These are phyloP conservation scores for Umbelopsis sp. DNA, from an alignment of 192 early-diverging fungal species.

Conservation along the genomic window DNA sequence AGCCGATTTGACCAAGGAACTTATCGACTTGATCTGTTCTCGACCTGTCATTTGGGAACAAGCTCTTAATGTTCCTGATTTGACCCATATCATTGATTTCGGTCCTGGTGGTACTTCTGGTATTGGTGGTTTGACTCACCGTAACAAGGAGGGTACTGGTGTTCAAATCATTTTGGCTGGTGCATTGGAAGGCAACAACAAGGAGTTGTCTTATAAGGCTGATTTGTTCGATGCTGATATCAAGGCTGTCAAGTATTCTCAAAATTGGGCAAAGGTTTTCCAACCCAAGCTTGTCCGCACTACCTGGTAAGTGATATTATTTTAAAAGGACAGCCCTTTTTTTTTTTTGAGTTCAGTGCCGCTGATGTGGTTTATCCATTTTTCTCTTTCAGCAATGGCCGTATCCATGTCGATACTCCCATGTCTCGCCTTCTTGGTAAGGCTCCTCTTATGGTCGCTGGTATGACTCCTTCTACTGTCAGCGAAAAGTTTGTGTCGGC, in stretches of 20 bases:
- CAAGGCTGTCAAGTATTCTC: constrained; percentile 70
- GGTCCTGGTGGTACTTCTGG: constrained; percentile 86
- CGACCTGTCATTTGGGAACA: constrained; percentile 78
- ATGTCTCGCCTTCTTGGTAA: constrained; percentile 86
- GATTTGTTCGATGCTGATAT: constrained; percentile 80
- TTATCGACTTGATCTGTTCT: constrained; percentile 74
- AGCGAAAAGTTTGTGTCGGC: constrained; percentile 80
- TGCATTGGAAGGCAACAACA: constrained; percentile 61
- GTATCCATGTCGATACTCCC: constrained; percentile 82
- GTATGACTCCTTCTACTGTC: constrained; percentile 91
- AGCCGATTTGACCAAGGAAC: constrained; percentile 57
- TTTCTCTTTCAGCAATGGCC: constrained; percentile 45
- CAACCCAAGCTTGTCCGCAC: constrained; percentile 82
- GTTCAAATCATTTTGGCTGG: constrained; percentile 68
- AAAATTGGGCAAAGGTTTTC: constrained; percentile 86
- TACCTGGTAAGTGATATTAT: constrained; percentile 31
- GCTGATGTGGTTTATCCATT: background rate
- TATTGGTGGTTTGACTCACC: constrained; percentile 80
- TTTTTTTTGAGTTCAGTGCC: constrained; percentile 12
- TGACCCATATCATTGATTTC: constrained; percentile 94
- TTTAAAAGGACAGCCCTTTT: background rate
- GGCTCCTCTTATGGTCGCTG: constrained; percentile 93
- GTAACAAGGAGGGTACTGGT: constrained; percentile 88
- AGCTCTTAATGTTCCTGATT: constrained; percentile 54
- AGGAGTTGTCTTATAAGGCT: constrained; percentile 70